phyloP scores from a whole-genome alignment of 768 basidiomycete species.

The Sporobolomyces pararoseus region DNA sequence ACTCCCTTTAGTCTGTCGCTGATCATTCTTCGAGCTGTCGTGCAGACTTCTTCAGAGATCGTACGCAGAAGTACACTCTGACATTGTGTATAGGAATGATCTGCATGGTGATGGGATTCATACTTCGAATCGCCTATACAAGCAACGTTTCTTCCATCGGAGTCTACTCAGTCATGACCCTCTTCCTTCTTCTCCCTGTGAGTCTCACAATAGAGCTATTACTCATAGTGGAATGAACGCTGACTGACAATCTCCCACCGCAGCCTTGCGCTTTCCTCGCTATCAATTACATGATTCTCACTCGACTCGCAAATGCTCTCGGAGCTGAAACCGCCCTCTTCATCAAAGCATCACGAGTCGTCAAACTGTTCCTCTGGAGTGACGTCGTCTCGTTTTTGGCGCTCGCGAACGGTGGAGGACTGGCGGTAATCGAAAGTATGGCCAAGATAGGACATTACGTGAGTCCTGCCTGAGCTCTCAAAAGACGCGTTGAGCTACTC shows the following conservation, averaged over 20 bases:
- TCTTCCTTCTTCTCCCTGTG: constrained; percentile 5
- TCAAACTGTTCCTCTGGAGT: constrained; percentile 23
- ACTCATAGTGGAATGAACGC: not conserved
- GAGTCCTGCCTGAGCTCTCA: not conserved
- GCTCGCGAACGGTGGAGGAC: constrained; percentile 14
- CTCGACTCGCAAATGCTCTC: constrained; percentile 19
- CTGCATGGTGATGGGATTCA: constrained; percentile 8
- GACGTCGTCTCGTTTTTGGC: constrained; percentile 35
- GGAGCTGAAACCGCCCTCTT: constrained; percentile 23
- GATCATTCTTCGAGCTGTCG: not conserved
- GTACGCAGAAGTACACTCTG: not conserved
- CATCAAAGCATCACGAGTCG: constrained; percentile 13
- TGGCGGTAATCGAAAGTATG: not conserved
- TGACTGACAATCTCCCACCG: not conserved
- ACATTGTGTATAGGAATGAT: not conserved
- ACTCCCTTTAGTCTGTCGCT: not conserved
- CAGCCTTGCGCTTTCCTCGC: constrained; percentile 41
- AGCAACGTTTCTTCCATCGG: not conserved
- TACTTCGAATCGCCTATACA: not conserved
- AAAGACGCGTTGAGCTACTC: not conserved
- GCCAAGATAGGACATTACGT: constrained; percentile 8
- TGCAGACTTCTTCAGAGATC: not conserved
- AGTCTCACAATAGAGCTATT: not conserved
- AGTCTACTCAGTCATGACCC: constrained; percentile 2
- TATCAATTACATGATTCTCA: constrained; percentile 32